These are phyloP conservation scores for Singerocomus inundabilis DNA, from an alignment of 1,284 basidiomycete genomes.

Conservation along the genomic window DNA sequence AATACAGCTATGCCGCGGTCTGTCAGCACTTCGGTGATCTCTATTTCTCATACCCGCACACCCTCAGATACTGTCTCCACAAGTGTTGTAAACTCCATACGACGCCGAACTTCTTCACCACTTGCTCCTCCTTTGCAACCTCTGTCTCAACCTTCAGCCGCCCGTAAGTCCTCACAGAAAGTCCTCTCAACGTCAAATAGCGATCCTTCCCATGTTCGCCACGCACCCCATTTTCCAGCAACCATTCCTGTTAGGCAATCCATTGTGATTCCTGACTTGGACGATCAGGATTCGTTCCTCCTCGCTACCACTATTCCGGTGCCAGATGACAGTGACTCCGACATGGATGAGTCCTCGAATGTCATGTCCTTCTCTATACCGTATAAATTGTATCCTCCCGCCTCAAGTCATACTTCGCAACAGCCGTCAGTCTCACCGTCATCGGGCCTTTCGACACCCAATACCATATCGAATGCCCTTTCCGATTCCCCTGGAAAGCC, in stretches of 20 bases:
- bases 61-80: constrained; percentile 50
- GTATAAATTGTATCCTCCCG: constrained; percentile 50
- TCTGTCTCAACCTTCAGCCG: constrained; percentile 37
- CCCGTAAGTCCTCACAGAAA: constrained; percentile 48
- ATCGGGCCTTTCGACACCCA: constrained; percentile 51
- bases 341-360: constrained; percentile 54
- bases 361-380: constrained; percentile 71
- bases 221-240: constrained; percentile 22
- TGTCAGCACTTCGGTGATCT: constrained; percentile 32
- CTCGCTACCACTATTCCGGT: constrained; percentile 68
- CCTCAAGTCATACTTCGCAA: constrained; percentile 21
- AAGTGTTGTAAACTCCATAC: constrained; percentile 37
- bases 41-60: constrained; percentile 40
- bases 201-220: constrained; percentile 39
- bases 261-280: constrained; percentile 39
- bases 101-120: constrained; percentile 55
- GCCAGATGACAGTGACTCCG: constrained; percentile 70
- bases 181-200: constrained; percentile 46
- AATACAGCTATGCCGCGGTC: constrained; percentile 40
- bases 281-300: constrained; percentile 62
- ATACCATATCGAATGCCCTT: constrained; percentile 51
- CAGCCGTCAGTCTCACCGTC: constrained; percentile 50
- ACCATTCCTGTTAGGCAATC: constrained; percentile 40
- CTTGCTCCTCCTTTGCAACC: constrained; percentile 39
- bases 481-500: constrained; percentile 51